phyloP scores from a whole-genome alignment of 202 grass and related monocot genomes.

The Thinopyrum obtusiflorum region DNA sequence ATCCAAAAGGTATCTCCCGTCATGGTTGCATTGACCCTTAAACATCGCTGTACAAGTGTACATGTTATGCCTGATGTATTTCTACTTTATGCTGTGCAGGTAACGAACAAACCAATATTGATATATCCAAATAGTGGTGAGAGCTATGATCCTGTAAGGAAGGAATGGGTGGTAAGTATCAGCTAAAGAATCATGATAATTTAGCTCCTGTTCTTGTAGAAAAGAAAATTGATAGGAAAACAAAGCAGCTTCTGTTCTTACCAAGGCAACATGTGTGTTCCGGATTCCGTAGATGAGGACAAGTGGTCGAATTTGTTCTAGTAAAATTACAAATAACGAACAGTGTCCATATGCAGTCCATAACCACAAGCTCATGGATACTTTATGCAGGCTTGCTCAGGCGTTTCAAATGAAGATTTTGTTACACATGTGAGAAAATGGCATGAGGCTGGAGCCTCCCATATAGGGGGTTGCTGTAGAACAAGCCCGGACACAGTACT shows the following conservation, averaged over 20 bases:
- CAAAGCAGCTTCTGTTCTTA: background rate
- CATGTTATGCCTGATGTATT: background rate
- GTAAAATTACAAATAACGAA: background rate
- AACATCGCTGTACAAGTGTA: background rate
- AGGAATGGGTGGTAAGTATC: conserved; percentile 78
- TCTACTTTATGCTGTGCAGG: conserved; percentile 30
- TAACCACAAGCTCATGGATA: background rate
- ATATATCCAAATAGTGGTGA: conserved; percentile 70
- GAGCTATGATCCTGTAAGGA: conserved; percentile 65
- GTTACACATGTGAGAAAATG: conserved; percentile 55
- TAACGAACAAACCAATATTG: conserved; percentile 58
- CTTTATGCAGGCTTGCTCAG: conserved; percentile 37
- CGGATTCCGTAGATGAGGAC: background rate
- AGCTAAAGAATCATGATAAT: background rate
- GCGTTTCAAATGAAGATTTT: conserved; percentile 61
- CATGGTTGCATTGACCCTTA: background rate
- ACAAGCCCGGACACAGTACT: conserved; percentile 60
- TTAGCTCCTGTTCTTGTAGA: background rate
- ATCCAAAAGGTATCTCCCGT: conserved; percentile 54
- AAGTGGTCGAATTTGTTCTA: background rate
- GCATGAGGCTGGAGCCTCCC: conserved; percentile 67
- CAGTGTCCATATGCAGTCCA: background rate
- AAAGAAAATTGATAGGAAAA: background rate
- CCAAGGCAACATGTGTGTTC: background rate
- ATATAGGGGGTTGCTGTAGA: conserved; percentile 74